Base-by-base conservation (phyloP, 768 basidiomycete genomes). In the Xanthoconium purpureum region DNA sequence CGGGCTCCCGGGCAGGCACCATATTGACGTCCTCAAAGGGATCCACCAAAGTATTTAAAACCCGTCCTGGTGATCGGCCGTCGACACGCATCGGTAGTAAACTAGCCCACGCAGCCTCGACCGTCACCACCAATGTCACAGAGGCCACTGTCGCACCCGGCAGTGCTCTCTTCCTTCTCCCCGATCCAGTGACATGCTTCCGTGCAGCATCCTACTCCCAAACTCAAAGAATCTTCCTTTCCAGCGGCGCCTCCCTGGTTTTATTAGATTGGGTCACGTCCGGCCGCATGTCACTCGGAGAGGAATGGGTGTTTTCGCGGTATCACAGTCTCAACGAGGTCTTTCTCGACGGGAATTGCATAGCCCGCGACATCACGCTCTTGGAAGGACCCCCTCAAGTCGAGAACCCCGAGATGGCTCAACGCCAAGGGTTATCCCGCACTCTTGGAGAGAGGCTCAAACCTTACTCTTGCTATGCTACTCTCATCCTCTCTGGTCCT, bases 101-200 rank as follows among this genome's bases (percentile, higher is more conserved):
- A 39, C 45, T 46, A 43, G 55, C 46, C 50, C 54, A 59, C 17
- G 36, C 49, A 50, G 24, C 39, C 4, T 38, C 56, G 47, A 46
- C 57, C 12, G 59, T 71, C 47, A 94, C 91, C 7, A 76, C 71
- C 39, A 91, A 94, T 67, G 75, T 74, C n/a, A 75, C 89, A 66
- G 77, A 80, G 39, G 84, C 86, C 50, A 73, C 65, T 10, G 71
- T 97, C 47, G 73, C 76, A 6, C 64, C 81, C 2, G 65, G 71
- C 1, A 78, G 85, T 38, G 75, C 81, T 3, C 78, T 98, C 48
- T 83, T 94, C 65, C 79, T 97, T 47, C 83, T 98, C 30, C 95
- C 94, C 1, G 90, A 96, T 65, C 92, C 94, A 24, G 91, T 97
- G 47, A 93, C 94, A 20, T 97, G 94, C 71, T 98, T 96, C 75